Percentiles rank a stretch among this genome's conserved stretches.
phyloP scores from a whole-genome alignment of 257 asterid species.

The Solanum peruvianum region DNA sequence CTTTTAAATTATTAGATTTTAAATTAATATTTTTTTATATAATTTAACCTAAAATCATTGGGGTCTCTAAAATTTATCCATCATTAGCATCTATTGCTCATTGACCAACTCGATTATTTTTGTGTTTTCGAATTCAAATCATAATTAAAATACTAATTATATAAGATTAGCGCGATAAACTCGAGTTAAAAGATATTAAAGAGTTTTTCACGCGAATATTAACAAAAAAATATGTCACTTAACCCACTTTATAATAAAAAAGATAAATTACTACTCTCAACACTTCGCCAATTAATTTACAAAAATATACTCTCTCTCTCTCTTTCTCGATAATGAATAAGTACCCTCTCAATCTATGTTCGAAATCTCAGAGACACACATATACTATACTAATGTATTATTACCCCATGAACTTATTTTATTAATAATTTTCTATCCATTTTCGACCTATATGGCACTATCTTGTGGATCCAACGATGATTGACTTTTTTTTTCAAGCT shows the following conservation, averaged over 20 bases:
- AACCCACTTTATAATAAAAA: background rate
- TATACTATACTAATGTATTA: too few species aligned
- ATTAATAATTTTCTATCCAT: too few species aligned
- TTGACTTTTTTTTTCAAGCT: too few species aligned
- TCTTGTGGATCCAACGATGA: too few species aligned
- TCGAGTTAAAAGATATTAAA: background rate
- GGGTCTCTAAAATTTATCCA: background rate
- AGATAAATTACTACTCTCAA: background rate
- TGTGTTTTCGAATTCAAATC: background rate
- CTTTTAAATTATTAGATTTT: background rate
- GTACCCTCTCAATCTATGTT: too few species aligned
- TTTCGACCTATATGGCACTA: too few species aligned
- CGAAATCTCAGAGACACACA: too few species aligned
- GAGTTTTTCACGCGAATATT: background rate
- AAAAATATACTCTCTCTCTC: too few species aligned
- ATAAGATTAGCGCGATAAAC: fast-evolving
- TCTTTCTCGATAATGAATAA: too few species aligned
- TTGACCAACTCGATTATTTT: background rate
- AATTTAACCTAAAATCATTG: background rate
- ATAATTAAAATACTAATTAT: background rate
- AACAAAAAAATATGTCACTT: background rate
- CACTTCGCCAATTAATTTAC: background rate
- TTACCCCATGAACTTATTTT: too few species aligned
- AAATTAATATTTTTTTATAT: background rate
- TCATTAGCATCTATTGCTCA: background rate